These are phyloP conservation scores for Fusarium sp. DNA, from an alignment of 2,329 filamentous ascomycete genomes.

Conservation along the genomic window DNA sequence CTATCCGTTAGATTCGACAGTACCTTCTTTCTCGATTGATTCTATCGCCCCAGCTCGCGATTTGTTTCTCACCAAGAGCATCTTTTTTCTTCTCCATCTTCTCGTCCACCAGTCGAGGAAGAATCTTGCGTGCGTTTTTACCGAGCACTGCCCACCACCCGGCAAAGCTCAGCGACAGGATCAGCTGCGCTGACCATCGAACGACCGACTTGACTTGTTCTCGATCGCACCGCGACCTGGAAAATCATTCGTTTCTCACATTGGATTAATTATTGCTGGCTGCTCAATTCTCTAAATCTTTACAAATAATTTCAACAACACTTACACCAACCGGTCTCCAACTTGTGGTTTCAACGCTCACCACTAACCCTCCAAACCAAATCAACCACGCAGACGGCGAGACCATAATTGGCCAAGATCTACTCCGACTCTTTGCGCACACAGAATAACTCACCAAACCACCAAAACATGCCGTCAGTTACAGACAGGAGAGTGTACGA, in stretches of 20 bases:
- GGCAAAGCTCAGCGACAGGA: constrained; percentile 42
- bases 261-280: constrained; percentile 16
- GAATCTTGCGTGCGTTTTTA: constrained; percentile 24
- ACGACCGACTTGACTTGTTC: constrained; percentile 39
- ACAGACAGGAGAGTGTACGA: constrained; percentile 71
- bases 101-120: constrained; percentile 19
- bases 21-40: constrained; percentile 35
- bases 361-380: constrained; percentile 18
- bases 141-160: constrained; percentile 31
- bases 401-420: constrained; percentile 5
- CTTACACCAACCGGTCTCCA: constrained; percentile 41
- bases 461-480: constrained; percentile 69
- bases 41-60: constrained; percentile 24
- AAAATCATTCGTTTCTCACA: constrained; percentile 43
- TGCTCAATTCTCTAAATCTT: constrained; percentile 31
- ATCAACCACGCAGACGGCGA: constrained; percentile 6
- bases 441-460: constrained; percentile 7
- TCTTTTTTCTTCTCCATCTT: constrained; percentile 9
- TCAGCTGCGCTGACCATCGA: constrained; percentile 49
- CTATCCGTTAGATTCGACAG: constrained; percentile 44
- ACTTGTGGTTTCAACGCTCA: constrained; percentile 18
- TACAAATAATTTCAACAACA: constrained; percentile 40
- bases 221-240: constrained; percentile 36
- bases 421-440: constrained; percentile 4
- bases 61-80: constrained; percentile 17